Base-by-base conservation (phyloP, 2,329 filamentous ascomycete genomes). In the Arthrinium phaeospermum region DNA sequence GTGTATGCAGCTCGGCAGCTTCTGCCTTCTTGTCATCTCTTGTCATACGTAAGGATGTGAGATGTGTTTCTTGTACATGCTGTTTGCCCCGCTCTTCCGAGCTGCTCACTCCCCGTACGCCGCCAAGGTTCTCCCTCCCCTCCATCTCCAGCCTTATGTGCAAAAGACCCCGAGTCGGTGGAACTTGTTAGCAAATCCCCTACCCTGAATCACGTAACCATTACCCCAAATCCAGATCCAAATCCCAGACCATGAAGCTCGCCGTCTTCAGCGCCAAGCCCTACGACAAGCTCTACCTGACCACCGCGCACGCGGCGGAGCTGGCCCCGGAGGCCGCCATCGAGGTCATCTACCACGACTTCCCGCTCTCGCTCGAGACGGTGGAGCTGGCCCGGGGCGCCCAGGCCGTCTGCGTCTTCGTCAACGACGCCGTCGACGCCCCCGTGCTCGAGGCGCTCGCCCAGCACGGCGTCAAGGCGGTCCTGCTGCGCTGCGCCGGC, bases 401-500 rank as follows among this genome's bases (percentile, higher is more conserved):
- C 72, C 82, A 86, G 57, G 91, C 90, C 71, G 85, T 93, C 68
- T 93, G 91, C 81, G 88, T 89, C 76, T 93, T 93, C 76, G 91
- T 93, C 78, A 93, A 93, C 80, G 91, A 93, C 81, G 81, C 81
- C 5, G 83, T 92, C 27, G 82, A 85, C 70, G 84, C 80, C 6
- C 77, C 81, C 1, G 88, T 92, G 51, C 83, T 92, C 61, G 79
- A 83, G 27, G 81, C 83, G 0, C 86, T 92, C 12, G 82, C 86
- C 70, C 73, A 78, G 27, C 75, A 80, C 57, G 90, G 90, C 76
- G 85, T 91, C 64, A 85, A 85, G 68, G 89, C 88, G 70, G 84
- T 93, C 74, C 86, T 92, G 34, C 85, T 93, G 71, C 90, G 91
- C 70, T 93, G 91, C 80, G 91, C 91, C 1, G 91, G 91, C 72